A percentile compares a stretch with the other conserved stretches of the same genome.
Evolutionary conservation across 2,329 filamentous ascomycete genomes (phyloP).

Genomic region (Helicocarpus griseus): DNA sequence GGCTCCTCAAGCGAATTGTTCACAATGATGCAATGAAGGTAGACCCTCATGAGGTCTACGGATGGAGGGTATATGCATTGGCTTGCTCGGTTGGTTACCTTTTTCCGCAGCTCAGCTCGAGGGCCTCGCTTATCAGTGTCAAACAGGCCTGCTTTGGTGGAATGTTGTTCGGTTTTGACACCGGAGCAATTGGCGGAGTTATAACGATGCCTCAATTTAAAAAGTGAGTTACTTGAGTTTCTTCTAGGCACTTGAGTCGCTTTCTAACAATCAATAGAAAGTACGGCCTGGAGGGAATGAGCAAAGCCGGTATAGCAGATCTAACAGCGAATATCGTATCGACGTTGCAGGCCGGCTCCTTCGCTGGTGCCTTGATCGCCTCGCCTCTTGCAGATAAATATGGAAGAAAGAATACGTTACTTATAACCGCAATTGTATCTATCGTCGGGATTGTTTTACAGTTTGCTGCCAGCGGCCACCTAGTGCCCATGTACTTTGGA

Average conservation of each 20-base stretch:
- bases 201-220: slow-evolving; percentile 51
- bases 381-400: slow-evolving; percentile 31
- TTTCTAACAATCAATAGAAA: slow-evolving; percentile 31
- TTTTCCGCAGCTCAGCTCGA: background rate
- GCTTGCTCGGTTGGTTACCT: slow-evolving; percentile 44
- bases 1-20: slow-evolving; percentile 47
- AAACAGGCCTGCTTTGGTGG: slow-evolving; percentile 55
- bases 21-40: slow-evolving; percentile 62
- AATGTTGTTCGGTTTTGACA: slow-evolving; percentile 57
- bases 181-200: slow-evolving; percentile 59
- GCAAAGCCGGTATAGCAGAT: slow-evolving; percentile 38
- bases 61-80: slow-evolving; percentile 57
- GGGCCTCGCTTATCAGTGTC: background rate
- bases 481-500: slow-evolving; percentile 57
- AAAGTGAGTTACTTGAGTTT: too few relatives aligned
- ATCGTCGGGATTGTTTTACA: slow-evolving; percentile 56
- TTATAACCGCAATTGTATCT: slow-evolving; percentile 48
- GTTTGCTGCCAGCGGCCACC: slow-evolving; percentile 48
- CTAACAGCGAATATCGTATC: slow-evolving; percentile 60
- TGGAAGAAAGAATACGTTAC: slow-evolving; percentile 47
- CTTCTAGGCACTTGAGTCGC: too few relatives aligned
- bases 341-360: slow-evolving; percentile 60
- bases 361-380: slow-evolving; percentile 51
- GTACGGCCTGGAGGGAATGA: slow-evolving; percentile 40
- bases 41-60: slow-evolving; percentile 59